phyloP scores from a whole-genome alignment of 176 grass and related monocot genomes.

The Carex myosuroides region DNA sequence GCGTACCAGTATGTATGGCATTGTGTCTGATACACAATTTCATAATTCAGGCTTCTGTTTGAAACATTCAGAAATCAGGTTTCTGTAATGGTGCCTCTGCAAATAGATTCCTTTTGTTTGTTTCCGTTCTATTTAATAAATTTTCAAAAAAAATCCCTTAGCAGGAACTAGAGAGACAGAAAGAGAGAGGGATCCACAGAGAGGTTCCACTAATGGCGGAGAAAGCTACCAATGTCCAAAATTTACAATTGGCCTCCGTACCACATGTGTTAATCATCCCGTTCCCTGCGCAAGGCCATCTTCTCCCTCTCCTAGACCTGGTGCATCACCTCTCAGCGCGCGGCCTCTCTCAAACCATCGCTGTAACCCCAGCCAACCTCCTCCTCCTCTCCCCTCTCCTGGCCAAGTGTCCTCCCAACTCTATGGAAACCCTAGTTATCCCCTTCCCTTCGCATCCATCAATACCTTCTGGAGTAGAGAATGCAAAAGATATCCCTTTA shows the following conservation, averaged over 20 bases:
- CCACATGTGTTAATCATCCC: slow-evolving; percentile 47
- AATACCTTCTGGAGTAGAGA: slow-evolving; percentile 43
- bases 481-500: slow-evolving; percentile 27
- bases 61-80: too few relatives aligned
- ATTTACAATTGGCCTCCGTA: not conserved
- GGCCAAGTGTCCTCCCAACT: slow-evolving; percentile 23
- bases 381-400: slow-evolving; percentile 53
- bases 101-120: too few relatives aligned
- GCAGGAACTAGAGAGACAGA: not conserved
- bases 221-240: not conserved
- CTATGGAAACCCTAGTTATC: slow-evolving; percentile 32
- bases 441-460: slow-evolving; percentile 49
- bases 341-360: slow-evolving; percentile 44
- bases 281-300: slow-evolving; percentile 52
- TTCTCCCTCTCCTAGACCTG: slow-evolving; percentile 47
- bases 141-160: not conserved
- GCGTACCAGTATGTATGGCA: too few relatives aligned
- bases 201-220: slow-evolving; percentile 19
- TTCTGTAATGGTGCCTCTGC: too few relatives aligned
- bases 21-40: too few relatives aligned
- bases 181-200: not conserved
- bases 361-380: slow-evolving; percentile 33
- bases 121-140: too few relatives aligned
- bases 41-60: too few relatives aligned
- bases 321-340: slow-evolving; percentile 33